Evolutionary conservation across 2,329 filamentous ascomycete species (phyloP), one percentile per base, ranked within the genome.

Genomic region (Ophiostoma pallidulum): DNA sequence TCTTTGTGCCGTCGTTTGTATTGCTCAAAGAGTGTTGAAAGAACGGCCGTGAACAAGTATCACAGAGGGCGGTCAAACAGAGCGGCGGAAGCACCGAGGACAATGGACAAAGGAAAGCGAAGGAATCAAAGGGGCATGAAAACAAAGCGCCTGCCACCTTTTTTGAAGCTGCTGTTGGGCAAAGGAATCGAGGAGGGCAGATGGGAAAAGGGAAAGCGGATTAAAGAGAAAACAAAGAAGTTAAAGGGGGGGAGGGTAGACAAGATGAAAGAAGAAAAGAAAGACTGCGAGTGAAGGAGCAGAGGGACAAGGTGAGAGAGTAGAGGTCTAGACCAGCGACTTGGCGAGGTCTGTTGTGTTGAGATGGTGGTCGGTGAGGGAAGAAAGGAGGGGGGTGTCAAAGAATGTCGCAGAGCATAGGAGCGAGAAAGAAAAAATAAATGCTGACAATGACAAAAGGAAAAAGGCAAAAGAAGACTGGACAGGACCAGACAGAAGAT

Each of bases 221-320:
- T 51, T 57, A 59, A 61, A 35, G 44, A 14, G 37, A 41, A 41
- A 51, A 57, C 60, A 60, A 33, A 19, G 46, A 19, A 31, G 29
- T 39, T 7, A 32, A 31, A 42, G 32, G 48, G 39, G 51, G 41
- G 43, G 54, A 45, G 56, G 46, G 52, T 29, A 18, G 20, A 18
- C 19, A 42, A 41, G 29, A 22, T 22, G 49, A n/a, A 22, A 42
- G 10, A 53, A 57, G 60, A 16, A 35, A 33, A 37, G 39, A 45
- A 29, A 40, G 33, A 24, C 37, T 33, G n/a, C 28, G 14, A 13
- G 24, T 9, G 24, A 38, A 26, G 26, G 20, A 32, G 24, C 14
- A 43, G 20, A 39, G 13, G 26, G 33, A 39, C 4, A 33, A 40
- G n/a, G 31, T 49, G 33, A n/a, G 38, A 13, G 51, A 58, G n/a